phyloP scores from a whole-genome alignment of 768 basidiomycete genomes.

The Boletellus ananiceps region DNA sequence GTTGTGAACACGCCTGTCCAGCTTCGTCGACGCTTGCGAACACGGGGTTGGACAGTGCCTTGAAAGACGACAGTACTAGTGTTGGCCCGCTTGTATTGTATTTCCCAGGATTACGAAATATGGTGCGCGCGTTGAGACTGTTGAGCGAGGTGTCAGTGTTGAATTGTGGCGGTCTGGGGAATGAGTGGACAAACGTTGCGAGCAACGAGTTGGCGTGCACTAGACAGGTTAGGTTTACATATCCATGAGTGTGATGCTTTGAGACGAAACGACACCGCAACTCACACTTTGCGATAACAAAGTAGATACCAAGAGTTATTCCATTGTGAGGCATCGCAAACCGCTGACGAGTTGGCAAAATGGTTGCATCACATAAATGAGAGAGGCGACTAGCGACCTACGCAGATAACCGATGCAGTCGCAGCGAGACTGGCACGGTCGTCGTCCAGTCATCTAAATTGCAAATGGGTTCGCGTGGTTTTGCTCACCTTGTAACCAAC shows the following conservation, averaged over 20 bases:
- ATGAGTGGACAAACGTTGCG: conserved; percentile 17
- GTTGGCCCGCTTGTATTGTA: background rate
- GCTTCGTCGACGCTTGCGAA: background rate
- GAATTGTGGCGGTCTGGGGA: too few relatives aligned
- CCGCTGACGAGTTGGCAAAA: conserved; percentile 11
- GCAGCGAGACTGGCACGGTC: conserved; percentile 10
- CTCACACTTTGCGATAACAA: conserved; percentile 22
- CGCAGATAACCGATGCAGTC: conserved; percentile 16
- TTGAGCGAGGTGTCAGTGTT: background rate
- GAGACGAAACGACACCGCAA: background rate
- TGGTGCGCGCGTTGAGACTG: conserved; percentile 20
- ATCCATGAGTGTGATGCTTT: background rate
- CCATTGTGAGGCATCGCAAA: conserved; percentile 19
- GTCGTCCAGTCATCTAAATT: background rate
- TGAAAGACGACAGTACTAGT: conserved; percentile 6
- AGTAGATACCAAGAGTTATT: conserved; percentile 23
- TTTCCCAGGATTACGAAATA: conserved; percentile 3
- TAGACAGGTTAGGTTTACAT: background rate
- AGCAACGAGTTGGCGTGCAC: conserved; percentile 27
- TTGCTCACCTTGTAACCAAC: conserved; percentile 19
- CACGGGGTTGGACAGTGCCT: background rate
- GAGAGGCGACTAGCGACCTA: conserved; percentile 1
- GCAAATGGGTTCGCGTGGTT: too few relatives aligned
- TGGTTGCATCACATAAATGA: background rate
- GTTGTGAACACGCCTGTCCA: background rate